phyloP scores from a whole-genome alignment of 805 yeast genomes.

The Cyberlindnera lachancei region DNA sequence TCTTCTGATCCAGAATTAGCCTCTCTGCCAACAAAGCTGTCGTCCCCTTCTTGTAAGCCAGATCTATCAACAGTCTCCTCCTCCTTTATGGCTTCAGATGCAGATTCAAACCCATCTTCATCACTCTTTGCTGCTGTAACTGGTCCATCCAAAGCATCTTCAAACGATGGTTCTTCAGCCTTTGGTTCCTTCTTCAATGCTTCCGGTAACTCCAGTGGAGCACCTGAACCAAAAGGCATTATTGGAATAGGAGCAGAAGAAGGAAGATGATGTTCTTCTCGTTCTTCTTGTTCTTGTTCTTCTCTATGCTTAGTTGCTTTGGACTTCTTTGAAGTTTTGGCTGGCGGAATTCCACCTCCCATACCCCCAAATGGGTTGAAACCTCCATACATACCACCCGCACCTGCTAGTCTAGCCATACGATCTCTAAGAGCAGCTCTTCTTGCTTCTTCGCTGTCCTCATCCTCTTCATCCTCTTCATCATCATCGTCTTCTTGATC shows the following conservation, averaged over 20 bases:
- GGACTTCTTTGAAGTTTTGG: slow-evolving; percentile 15
- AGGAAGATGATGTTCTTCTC: slow-evolving; percentile 20
- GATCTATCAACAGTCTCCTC: neutral
- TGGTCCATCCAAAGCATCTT: neutral
- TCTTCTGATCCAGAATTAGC: neutral
- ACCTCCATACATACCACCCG: slow-evolving; percentile 44
- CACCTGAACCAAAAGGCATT: slow-evolving; percentile 38
- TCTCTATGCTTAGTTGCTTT: slow-evolving; percentile 13
- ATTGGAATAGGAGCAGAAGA: slow-evolving; percentile 42
- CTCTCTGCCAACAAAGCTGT: too few species aligned
- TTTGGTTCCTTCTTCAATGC: slow-evolving; percentile 9
- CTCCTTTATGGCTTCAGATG: neutral
- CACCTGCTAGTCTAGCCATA: slow-evolving; percentile 93
- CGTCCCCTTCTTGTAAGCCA: neutral
- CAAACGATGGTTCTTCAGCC: neutral
- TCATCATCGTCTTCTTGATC: slow-evolving; percentile 20
- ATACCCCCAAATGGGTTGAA: slow-evolving; percentile 36
- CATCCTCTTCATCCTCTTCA: slow-evolving; percentile 24
- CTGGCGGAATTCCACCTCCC: slow-evolving; percentile 28
- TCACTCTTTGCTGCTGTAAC: neutral
- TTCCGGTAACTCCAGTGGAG: slow-evolving; percentile 20
- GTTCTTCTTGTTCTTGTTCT: slow-evolving; percentile 9
- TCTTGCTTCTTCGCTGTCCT: slow-evolving; percentile 63
- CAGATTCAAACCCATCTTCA: slow-evolving; percentile 11
- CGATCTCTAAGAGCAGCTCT: slow-evolving; percentile 77